Evolutionary conservation across 2,329 filamentous ascomycete genomes (phyloP), one percentile per base, ranked within the genome.

Genomic region (Xylariaceae sp.): DNA sequence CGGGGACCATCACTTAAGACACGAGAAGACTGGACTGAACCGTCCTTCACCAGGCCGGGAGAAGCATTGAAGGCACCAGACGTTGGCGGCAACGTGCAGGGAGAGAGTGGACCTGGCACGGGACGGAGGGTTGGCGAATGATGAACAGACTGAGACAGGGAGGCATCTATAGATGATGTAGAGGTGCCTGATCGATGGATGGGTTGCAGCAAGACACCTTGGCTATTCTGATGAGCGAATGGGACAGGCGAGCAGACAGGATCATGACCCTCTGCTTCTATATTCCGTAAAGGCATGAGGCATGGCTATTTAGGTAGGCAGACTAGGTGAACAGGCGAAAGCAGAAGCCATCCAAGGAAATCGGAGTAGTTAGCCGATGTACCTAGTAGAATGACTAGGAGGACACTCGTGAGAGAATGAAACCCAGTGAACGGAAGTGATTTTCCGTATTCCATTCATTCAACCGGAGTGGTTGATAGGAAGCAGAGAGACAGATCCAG

Each of bases 181-280:
- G 37, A 41, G 30, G 45, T 30, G 41, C 13, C 39, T 18, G 39
- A 51, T 45, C 56, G 60, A 56, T 54, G 62, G 64, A 72, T 64
- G 62, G 64, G 61, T 62, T 64, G 65, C 49, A 72, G 62, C 53
- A 65, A 67, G 59, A 72, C 68, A 57, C 62, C 62, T 58, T 69
- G 67, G 44, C 60, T 61, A 49, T 65, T 64, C 51, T 60, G 61
- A 56, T 54, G 30, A 44, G 64, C 63, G 41, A 55, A 60, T 17
- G 56, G 55, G 39, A 57, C 55, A 55, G 56, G 48, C 17, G 55
- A 53, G 17, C 11, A 45, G 9, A n/a, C 41, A 11, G 41, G 51
- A 60, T 65, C 54, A 57, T 56, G 61, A 51, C 51, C 35, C 52
- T 51, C 18, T 56, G 55, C 55, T 37, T 35, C 50, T 18, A 51